These are phyloP conservation scores for Areca catechu DNA, from an alignment of 176 grass and related monocot species.

Conservation along the genomic window DNA sequence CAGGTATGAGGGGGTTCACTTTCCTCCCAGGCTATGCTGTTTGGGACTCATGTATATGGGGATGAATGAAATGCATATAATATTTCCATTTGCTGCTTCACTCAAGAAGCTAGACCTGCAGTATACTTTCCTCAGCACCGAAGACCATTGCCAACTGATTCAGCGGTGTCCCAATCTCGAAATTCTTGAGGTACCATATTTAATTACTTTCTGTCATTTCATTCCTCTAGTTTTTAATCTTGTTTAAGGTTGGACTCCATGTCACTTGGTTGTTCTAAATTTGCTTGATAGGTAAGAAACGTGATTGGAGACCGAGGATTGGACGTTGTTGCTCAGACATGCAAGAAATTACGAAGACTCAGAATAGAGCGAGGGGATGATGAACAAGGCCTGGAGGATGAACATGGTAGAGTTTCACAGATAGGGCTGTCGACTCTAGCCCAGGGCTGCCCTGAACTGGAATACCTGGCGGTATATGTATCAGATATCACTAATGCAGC, in stretches of 20 bases:
- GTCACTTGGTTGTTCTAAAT: neutral
- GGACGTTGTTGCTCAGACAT: slow-evolving; percentile 74
- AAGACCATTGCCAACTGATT: slow-evolving; percentile 87
- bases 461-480: slow-evolving; percentile 75
- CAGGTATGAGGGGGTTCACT: slow-evolving; percentile 53
- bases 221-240: neutral
- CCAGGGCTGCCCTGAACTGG: slow-evolving; percentile 60
- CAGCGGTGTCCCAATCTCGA: slow-evolving; percentile 84
- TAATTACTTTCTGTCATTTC: slow-evolving; percentile 9
- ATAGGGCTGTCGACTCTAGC: slow-evolving; percentile 62
- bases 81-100: slow-evolving; percentile 63
- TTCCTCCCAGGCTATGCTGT: slow-evolving; percentile 41
- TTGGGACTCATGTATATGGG: slow-evolving; percentile 69
- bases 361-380: slow-evolving; percentile 91
- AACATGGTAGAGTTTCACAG: slow-evolving; percentile 78
- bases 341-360: slow-evolving; percentile 82
- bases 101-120: slow-evolving; percentile 93
- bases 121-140: slow-evolving; percentile 66
- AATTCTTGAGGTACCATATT: slow-evolving; percentile 59
- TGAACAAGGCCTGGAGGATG: slow-evolving; percentile 74
- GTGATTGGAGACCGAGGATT: slow-evolving; percentile 86
- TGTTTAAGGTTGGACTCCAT: too few relatives aligned
- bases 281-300: slow-evolving; percentile 57
- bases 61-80: slow-evolving; percentile 53
- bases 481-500: slow-evolving; percentile 97